Conservation (phyloP, 2,329 filamentous ascomycete species). For the Aspergillus floridensis region DNA sequence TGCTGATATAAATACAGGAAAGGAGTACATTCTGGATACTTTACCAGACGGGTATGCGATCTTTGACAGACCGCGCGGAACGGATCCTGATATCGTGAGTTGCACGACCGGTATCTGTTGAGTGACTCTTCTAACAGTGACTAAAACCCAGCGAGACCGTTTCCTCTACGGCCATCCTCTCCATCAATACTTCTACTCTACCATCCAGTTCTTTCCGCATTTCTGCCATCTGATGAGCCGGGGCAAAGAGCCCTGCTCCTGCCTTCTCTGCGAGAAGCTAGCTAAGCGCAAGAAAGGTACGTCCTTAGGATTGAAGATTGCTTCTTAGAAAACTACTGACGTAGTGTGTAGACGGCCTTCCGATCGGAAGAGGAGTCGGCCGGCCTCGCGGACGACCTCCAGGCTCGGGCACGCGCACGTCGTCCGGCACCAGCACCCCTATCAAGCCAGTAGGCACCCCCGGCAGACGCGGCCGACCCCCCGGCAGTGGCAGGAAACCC, state of each 20-base stretch:
- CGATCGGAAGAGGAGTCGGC: not conserved
- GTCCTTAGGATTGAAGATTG: not conserved
- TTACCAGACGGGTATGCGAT: constrained; percentile 56
- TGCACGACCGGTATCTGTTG: not conserved
- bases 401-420: not conserved
- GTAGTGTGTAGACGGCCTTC: not conserved
- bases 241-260: constrained; percentile 47
- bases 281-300: constrained; percentile 16
- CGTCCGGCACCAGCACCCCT: not conserved
- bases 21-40: constrained; percentile 51
- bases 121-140: constrained; percentile 4
- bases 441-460: constrained; percentile 5
- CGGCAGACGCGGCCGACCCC: constrained; percentile 8
- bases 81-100: constrained; percentile 35
- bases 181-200: constrained; percentile 53
- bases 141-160: constrained; percentile 46
- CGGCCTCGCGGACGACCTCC: constrained; percentile 1
- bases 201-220: constrained; percentile 55
- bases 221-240: constrained; percentile 57
- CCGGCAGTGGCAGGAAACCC: constrained; percentile 9
- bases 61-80: constrained; percentile 49
- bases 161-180: constrained; percentile 59
- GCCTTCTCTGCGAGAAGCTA: constrained; percentile 46
- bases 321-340: not conserved
- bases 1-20: constrained; percentile 27